A percentile compares a stretch with the other conserved stretches of the same genome.
Conservation (phyloP, 495 filamentous ascomycete genomes). For the Tuber borchii region DNA sequence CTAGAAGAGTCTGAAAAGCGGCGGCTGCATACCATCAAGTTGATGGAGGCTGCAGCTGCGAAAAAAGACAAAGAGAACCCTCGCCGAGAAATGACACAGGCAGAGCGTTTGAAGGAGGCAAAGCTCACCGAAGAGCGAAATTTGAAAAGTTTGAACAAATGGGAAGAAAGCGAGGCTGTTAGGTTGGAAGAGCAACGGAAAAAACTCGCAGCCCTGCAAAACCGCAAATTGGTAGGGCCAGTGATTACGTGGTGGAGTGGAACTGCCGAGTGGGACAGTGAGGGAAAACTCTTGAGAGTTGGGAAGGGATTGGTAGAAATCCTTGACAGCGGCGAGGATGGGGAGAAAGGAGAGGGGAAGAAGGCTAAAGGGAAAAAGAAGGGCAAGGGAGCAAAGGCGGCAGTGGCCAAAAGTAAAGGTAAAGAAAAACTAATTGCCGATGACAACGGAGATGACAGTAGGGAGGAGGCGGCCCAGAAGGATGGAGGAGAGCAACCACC, state of each 20-base stretch:
- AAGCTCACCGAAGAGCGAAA: constrained; percentile 76
- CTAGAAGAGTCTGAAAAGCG: constrained; percentile 77
- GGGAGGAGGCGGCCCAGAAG: constrained; percentile 29
- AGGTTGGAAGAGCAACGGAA: constrained; percentile 73
- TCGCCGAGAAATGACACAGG: constrained; percentile 78
- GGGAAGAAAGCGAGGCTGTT: constrained; percentile 85
- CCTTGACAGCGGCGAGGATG: constrained; percentile 26
- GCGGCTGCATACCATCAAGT: constrained; percentile 66
- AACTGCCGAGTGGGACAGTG: constrained; percentile 62
- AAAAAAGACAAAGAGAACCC: constrained; percentile 65
- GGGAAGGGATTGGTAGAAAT: constrained; percentile 50
- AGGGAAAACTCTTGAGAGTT: constrained; percentile 68
- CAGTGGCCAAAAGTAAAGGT: constrained; percentile 27
- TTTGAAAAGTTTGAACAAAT: constrained; percentile 82
- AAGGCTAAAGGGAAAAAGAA: constrained; percentile 28
- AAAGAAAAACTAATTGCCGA: constrained; percentile 32
- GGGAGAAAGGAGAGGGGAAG: constrained; percentile 31
- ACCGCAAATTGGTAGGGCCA: constrained; percentile 76
- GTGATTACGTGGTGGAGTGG: constrained; percentile 94
- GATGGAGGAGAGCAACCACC: constrained; percentile 19
- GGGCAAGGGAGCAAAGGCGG: constrained; percentile 22
- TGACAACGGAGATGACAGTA: constrained; percentile 28
- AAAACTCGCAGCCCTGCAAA: constrained; percentile 77
- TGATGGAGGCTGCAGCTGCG: constrained; percentile 82
- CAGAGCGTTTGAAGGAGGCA: constrained; percentile 76